Conservation (phyloP, 768 basidiomycete genomes). For the Leucosporidium yakuticum region DNA sequence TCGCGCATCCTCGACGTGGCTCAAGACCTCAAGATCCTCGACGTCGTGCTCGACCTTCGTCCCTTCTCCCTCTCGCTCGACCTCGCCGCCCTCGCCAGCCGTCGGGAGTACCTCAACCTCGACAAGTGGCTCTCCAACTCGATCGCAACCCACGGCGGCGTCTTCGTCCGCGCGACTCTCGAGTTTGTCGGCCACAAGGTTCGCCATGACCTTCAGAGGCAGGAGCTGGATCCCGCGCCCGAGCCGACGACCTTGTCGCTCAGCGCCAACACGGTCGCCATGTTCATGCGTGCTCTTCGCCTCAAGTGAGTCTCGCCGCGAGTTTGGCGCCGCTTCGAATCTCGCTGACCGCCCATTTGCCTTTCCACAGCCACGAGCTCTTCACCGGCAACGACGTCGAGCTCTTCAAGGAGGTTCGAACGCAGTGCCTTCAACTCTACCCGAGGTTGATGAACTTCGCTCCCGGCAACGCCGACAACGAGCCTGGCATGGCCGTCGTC, state of each 20-base stretch:
- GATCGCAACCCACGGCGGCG: slow-evolving; percentile 69
- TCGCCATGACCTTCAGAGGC: slow-evolving; percentile 76
- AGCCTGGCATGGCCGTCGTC: slow-evolving; percentile 85
- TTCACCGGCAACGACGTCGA: slow-evolving; percentile 74
- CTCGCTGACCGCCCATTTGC: slow-evolving; percentile 14
- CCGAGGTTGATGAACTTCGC: slow-evolving; percentile 91
- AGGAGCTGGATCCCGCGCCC: slow-evolving; percentile 55
- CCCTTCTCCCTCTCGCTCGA: slow-evolving; percentile 75
- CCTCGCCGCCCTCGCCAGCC: slow-evolving; percentile 85
- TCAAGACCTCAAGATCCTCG: slow-evolving; percentile 91
- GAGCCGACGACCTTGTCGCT: slow-evolving; percentile 79
- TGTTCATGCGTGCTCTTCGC: slow-evolving; percentile 82
- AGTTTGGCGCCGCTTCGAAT: not conserved
- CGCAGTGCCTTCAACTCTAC: slow-evolving; percentile 85
- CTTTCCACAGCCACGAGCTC: slow-evolving; percentile 55
- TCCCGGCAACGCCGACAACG: slow-evolving; percentile 64
- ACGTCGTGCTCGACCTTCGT: slow-evolving; percentile 67
- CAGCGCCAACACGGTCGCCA: slow-evolving; percentile 81
- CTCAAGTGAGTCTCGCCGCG: slow-evolving; percentile 56
- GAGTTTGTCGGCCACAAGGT: slow-evolving; percentile 88
- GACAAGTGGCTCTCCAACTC: slow-evolving; percentile 95
- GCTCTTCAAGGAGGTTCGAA: slow-evolving; percentile 84
- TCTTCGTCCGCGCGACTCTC: slow-evolving; percentile 80
- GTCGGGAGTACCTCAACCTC: slow-evolving; percentile 86
- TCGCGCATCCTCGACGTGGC: slow-evolving; percentile 91